Evolutionary conservation across 2,329 filamentous ascomycete genomes (phyloP).

Genomic region (Orbilia ellipsospora): DNA sequence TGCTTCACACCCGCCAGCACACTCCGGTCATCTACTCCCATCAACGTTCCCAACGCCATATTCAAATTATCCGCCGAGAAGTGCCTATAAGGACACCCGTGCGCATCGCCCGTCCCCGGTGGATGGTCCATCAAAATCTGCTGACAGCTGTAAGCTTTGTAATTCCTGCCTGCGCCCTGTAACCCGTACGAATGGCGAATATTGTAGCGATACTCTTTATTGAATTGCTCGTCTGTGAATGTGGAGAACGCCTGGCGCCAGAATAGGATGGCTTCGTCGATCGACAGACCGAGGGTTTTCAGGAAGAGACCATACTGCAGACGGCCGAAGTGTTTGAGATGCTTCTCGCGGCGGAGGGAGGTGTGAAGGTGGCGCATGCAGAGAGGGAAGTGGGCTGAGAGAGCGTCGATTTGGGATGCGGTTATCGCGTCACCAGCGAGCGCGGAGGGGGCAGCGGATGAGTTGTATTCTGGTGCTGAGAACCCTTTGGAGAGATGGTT

Average conservation of each 20-base stretch:
- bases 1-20: constrained; percentile 84
- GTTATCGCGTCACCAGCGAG: constrained; percentile 78
- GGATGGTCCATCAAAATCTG: constrained; percentile 92
- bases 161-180: constrained; percentile 89
- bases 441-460: constrained; percentile 70
- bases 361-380: constrained; percentile 95
- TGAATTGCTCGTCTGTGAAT: constrained; percentile 92
- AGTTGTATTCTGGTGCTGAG: constrained; percentile 86
- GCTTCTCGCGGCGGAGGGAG: constrained; percentile 83
- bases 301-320: constrained; percentile 96
- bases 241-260: constrained; percentile 89
- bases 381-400: constrained; percentile 84
- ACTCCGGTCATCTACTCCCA: constrained; percentile 81
- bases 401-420: constrained; percentile 80
- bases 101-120: constrained; percentile 85
- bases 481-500: constrained; percentile 95
- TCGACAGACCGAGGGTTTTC: constrained; percentile 88
- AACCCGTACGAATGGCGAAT: constrained; percentile 95
- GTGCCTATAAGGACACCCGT: constrained; percentile 96
- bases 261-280: constrained; percentile 93
- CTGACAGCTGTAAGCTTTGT: constrained; percentile 92
- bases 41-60: constrained; percentile 76
- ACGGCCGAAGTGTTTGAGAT: constrained; percentile 92
- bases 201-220: constrained; percentile 98
- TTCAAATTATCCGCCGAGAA: constrained; percentile 86